Evolutionary conservation across 768 basidiomycete genomes (phyloP).

Genomic region (Butyriboletus loyo): DNA sequence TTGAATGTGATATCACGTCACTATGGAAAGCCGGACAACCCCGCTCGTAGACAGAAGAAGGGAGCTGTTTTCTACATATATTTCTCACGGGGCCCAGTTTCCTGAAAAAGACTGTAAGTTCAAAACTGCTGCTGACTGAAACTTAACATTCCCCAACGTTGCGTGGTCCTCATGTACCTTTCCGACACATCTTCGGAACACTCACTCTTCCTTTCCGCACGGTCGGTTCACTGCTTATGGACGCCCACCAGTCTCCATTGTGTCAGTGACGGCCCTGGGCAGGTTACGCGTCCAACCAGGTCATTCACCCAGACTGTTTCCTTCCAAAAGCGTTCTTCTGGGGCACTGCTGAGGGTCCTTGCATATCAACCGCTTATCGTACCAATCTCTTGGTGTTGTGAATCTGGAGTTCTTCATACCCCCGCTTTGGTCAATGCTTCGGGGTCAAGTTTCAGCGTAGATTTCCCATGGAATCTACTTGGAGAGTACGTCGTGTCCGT

Average conservation of each 20-base stretch:
- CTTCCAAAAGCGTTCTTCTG: neutral
- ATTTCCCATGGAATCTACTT: neutral
- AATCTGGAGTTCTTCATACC: neutral
- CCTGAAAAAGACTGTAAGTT: too few species aligned
- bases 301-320: neutral
- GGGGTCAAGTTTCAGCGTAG: neutral
- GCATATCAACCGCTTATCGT: neutral
- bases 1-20: too few species aligned
- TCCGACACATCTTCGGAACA: neutral
- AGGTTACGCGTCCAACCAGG: too few species aligned
- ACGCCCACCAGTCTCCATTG: neutral
- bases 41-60: too few species aligned
- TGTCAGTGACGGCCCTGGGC: neutral
- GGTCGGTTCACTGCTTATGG: neutral
- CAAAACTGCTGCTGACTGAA: too few species aligned
- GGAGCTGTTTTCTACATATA: too few species aligned
- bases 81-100: too few species aligned
- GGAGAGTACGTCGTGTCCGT: neutral
- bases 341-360: neutral
- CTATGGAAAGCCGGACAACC: too few species aligned
- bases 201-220: neutral
- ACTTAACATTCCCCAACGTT: constrained; percentile 3
- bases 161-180: neutral
- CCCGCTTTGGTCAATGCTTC: neutral
- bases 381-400: constrained; percentile 2